Conservation (phyloP, 345 rosid genomes). For the Clausena lansium region DNA sequence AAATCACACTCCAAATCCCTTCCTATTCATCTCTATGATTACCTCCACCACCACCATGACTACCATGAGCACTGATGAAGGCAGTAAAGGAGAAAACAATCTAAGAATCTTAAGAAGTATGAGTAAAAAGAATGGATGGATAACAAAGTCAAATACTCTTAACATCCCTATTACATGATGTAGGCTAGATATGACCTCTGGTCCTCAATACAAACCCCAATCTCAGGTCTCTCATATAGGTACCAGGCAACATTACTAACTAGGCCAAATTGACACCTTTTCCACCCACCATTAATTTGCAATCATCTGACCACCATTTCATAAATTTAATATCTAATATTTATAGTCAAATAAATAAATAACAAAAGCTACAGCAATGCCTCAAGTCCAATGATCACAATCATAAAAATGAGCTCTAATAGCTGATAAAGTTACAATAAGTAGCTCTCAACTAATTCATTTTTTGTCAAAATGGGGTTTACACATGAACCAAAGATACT, state of each 20-base stretch:
- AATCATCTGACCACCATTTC: too few relatives aligned
- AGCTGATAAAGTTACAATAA: too few relatives aligned
- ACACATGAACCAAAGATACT: background rate
- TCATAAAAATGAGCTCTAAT: background rate
- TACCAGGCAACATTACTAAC: background rate
- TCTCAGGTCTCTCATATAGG: background rate
- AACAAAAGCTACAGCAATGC: too few relatives aligned
- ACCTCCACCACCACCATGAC: background rate
- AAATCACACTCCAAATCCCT: background rate
- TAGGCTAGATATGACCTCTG: background rate
- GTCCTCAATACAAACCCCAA: background rate
- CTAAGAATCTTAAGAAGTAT: background rate
- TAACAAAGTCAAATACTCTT: background rate
- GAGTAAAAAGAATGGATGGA: background rate
- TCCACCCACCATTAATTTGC: background rate
- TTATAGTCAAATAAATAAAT: too few relatives aligned
- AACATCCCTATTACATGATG: background rate
- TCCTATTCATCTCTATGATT: background rate
- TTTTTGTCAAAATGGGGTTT: background rate
- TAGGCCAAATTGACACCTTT: background rate
- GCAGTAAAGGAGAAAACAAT: background rate
- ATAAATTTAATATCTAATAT: too few relatives aligned
- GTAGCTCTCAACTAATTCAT: too few relatives aligned
- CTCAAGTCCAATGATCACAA: too few relatives aligned
- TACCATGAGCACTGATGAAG: background rate